Percentiles rank a stretch among this genome's conserved stretches.
Conservation (phyloP, 768 basidiomycete genomes). For the Russula sp. region DNA sequence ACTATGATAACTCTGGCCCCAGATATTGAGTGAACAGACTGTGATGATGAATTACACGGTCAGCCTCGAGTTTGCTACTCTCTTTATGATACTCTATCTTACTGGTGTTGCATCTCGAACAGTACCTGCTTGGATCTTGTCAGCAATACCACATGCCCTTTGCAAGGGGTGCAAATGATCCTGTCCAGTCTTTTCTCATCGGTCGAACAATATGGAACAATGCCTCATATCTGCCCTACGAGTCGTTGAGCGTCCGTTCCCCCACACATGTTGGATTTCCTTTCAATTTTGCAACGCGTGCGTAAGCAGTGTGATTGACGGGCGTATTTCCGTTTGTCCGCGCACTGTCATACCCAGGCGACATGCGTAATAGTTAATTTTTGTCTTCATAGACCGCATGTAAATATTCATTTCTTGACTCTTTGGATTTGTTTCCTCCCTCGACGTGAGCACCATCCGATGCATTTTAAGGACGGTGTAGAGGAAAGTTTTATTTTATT, state of each 20-base stretch:
- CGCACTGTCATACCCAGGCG: conserved; percentile 15
- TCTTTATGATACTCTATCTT: conserved; percentile 1
- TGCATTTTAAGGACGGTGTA: neutral
- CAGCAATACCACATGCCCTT: conserved; percentile 15
- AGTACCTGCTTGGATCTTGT: conserved; percentile 5
- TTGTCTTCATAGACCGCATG: conserved; percentile 3
- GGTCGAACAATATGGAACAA: conserved; percentile 17
- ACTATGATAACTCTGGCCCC: conserved; percentile 29
- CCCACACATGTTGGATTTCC: neutral
- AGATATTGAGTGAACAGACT: conserved; percentile 22
- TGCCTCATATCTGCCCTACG: neutral
- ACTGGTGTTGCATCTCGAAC: conserved; percentile 1
- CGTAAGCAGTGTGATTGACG: conserved; percentile 8
- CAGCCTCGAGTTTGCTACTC: neutral
- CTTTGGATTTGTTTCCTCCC: neutral
- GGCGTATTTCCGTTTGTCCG: neutral
- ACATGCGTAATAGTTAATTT: conserved; percentile 17
- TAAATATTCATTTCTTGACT: conserved; percentile 13
- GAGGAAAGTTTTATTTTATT: neutral
- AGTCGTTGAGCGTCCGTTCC: conserved; percentile 24
- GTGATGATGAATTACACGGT: conserved; percentile 15
- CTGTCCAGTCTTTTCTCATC: conserved; percentile 16
- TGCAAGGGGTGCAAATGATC: conserved; percentile 10
- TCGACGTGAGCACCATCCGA: neutral
- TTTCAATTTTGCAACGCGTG: conserved; percentile 19